Evolutionary conservation across 345 rosid species (phyloP), one percentile per base, ranked within the genome.

Genomic region (Lepidium aucheri): DNA sequence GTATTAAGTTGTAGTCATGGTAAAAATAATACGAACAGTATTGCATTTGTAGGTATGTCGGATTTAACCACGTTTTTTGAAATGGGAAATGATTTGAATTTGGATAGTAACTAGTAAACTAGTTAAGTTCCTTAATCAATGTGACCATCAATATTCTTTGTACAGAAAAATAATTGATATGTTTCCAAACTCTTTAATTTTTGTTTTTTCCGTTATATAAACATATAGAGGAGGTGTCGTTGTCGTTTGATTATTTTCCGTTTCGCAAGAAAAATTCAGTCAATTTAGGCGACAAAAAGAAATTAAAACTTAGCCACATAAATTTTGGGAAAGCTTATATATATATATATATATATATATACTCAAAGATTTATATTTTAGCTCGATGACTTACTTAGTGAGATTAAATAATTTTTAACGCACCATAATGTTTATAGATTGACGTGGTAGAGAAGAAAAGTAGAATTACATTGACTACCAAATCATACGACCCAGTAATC

Each of bases 261-360:
- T 12, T 22, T 15, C 8, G 51, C 34, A 20, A 15, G 42, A 53
- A 58, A 61, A 33, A 16, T 46, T 72, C 60, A 79, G 89, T 84
- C 87, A 86, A 86, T 68, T 76, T 79, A 61, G 87, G 81, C 86
- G 76, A 79, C 85, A 60, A 18, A 53, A 13, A 26, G 45, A 65
- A 20, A 40, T 22, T 12, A 40, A 10, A 38, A 52, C 30, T 32
- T 38, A 42, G 20, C 45, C 61, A 55, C 58, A 53, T 39, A 52
- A 67, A 16, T 11, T 8, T 8, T 24, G 6, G 15, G 46, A 49
- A 30, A 2, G 5, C n/a, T 42, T 20, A 20, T 20, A 20, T 20
- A 20, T 20, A 20, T 1, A 20, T 20, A 20, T 20, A 20, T 20
- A 20, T 20, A 20, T 24, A 3, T 53, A 8, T 35, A 40, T 40